Base-by-base conservation (phyloP, 495 filamentous ascomycete species). In the Beverwykella pulmonaria region DNA sequence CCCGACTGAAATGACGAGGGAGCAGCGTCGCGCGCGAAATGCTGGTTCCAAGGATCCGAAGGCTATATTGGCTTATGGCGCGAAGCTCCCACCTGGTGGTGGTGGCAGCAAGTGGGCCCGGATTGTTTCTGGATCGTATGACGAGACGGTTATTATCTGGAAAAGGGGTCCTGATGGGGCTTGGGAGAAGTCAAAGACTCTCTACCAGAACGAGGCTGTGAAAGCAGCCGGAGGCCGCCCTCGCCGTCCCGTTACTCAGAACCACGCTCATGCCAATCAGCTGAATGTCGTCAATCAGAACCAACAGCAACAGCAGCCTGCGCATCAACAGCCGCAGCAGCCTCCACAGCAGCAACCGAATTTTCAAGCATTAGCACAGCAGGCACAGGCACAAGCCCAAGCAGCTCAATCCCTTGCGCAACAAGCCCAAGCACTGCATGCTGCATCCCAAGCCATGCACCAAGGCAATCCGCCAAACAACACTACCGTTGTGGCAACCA, bases 61-160 rank as follows among this genome's bases (percentile, higher is more conserved):
- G 44, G 87, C 94, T 71, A 88, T 95, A 59, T 86, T 83, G 55
- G 88, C 90, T 0, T 82, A 89, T 52, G 92, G 92, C 7, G 91
- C 92, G 1, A 91, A 87, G 65, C 81, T 97, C 12, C 92, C 92
- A 22, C 92, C 92, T 1, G 92, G 92, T 27, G 92, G 92, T 17
- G 92, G 92, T 22, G 92, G 92, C 17, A 91, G 91, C 72, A 81
- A 81, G 65, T 93, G 93, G 82, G 88, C 87, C 25, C 84, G 92
- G 19, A 98, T 98, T 62, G 90, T 98, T 20, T 95, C 91, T 15
- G 94, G 94, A 23, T 96, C 91, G 7, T 98, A 98, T 70, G 94
- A 98, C 69, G 92, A 97, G 78, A 91, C 86, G 39, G 91, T 98
- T 61, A 90, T 97, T 66, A 90, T 98, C 53, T 98, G 94, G 94